Evolutionary conservation across 495 filamentous ascomycete species (phyloP), one percentile per base, ranked within the genome.

Genomic region (Neurospora sublineolata): DNA sequence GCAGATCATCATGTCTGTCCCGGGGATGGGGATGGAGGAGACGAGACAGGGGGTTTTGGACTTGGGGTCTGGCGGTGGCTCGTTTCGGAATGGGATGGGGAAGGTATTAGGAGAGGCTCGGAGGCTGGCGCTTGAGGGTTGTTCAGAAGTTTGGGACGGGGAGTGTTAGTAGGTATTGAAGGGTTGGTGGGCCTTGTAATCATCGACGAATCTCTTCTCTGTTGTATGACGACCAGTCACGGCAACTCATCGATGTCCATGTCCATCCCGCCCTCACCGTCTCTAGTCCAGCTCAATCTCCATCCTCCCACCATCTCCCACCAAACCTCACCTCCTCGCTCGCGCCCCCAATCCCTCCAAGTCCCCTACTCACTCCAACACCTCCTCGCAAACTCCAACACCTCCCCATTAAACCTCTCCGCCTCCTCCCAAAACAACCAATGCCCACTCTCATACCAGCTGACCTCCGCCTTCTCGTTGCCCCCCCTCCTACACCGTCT

Each of bases 341-440:
- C 3, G 30, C 30, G 3, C 30, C 30, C 0, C 3, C 16, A 14
- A 7, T 5, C 40, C 40, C 40, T 41, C n/a, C n/a, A n/a, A n/a
- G n/a, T n/a, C 40, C 12, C 40, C 40, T 42, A 60, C 27, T 60
- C 52, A 60, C 52, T 64, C 52, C 52, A 64, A 64, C 52, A 64
- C 52, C 52, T 18, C 27, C 7, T 64, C 0, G 77, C 75, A 75
- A 83, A 83, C 23, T 73, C 75, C n/a, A 80, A 30, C n/a, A 82
- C 60, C 73, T 82, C 76, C 37, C 38, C 70, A 58, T 82, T 81
- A 46, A 85, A 85, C 68, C 73, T 70, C 68, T 79, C 79, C 0
- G 83, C 79, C 71, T 84, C 74, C 76, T 85, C 84, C 67, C 81
- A 85, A 68, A 84, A 85, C 60, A 82, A 46, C 84, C 84, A 85